These are phyloP conservation scores for Phytophthora citricola DNA, from an alignment of 352 stramenopile species.

Conservation along the genomic window DNA sequence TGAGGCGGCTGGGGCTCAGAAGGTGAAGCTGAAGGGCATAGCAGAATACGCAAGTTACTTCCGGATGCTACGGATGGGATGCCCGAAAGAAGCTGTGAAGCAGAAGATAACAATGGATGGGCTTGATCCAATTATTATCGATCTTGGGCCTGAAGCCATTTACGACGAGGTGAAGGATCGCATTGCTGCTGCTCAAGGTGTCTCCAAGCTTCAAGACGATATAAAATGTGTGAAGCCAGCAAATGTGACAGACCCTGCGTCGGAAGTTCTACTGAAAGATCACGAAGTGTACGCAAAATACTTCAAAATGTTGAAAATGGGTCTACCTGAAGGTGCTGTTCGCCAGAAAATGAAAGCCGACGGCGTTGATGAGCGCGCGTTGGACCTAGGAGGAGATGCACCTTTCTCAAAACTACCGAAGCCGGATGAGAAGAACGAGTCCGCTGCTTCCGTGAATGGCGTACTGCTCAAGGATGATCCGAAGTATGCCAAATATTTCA, in stretches of 20 bases:
- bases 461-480: conserved; percentile 64
- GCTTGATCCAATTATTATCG: conserved; percentile 70
- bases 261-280: conserved; percentile 46
- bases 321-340: conserved; percentile 85
- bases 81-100: conserved; percentile 88
- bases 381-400: conserved; percentile 44
- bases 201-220: conserved; percentile 63
- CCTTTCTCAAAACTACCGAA: conserved; percentile 17
- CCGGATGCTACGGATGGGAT: conserved; percentile 94
- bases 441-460: conserved; percentile 3
- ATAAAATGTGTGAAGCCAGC: conserved; percentile 58
- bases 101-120: conserved; percentile 94
- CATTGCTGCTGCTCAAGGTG: conserved; percentile 36
- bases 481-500: conserved; percentile 92
- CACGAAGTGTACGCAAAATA: conserved; percentile 89
- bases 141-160: conserved; percentile 63
- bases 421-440: conserved; percentile 10
- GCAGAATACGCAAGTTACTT: conserved; percentile 91
- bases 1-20: conserved; percentile 1
- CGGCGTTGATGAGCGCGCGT: conserved; percentile 45
- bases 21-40: conserved; percentile 62
- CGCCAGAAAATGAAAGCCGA: conserved; percentile 86
- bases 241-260: not conserved
- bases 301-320: conserved; percentile 95
- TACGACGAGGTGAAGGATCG: conserved; percentile 71